These are phyloP conservation scores for Candida succiphila DNA, from an alignment of 805 yeast genomes.

Conservation along the genomic window DNA sequence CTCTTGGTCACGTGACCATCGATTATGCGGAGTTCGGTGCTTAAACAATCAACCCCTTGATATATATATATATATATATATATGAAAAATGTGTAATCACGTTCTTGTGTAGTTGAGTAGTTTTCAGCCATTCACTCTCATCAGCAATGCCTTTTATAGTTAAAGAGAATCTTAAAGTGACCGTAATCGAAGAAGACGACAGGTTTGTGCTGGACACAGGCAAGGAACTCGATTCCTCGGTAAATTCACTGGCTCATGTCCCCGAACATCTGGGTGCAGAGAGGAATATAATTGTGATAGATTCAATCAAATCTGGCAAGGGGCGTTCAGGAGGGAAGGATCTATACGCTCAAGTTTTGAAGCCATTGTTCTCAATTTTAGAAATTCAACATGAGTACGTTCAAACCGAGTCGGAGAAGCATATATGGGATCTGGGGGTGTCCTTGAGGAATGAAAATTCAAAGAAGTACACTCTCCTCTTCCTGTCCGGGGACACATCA, in stretches of 20 bases:
- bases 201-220: too few species aligned
- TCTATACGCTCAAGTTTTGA: slow-evolving; percentile 31
- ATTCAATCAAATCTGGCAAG: slow-evolving; percentile 40
- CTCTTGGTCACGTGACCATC: too few species aligned
- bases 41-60: too few species aligned
- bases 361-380: slow-evolving; percentile 35
- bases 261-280: neutral
- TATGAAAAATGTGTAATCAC: too few species aligned
- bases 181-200: too few species aligned
- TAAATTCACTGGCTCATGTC: neutral
- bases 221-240: too few species aligned
- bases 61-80: too few species aligned
- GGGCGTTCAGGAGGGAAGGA: slow-evolving; percentile 24
- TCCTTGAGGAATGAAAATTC: slow-evolving; percentile 15
- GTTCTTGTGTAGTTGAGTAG: too few species aligned
- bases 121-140: too few species aligned
- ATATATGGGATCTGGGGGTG: slow-evolving; percentile 31
- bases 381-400: slow-evolving; percentile 28
- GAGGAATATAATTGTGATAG: slow-evolving; percentile 22
- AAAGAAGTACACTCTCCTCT: slow-evolving; percentile 32
- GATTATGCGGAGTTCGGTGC: too few species aligned
- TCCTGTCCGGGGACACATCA: slow-evolving; percentile 84
- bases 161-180: too few species aligned
- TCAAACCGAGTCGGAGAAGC: slow-evolving; percentile 28
- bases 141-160: too few species aligned